phyloP scores from a whole-genome alignment of 352 stramenopile genomes.

The Phytophthora podocarpi region DNA sequence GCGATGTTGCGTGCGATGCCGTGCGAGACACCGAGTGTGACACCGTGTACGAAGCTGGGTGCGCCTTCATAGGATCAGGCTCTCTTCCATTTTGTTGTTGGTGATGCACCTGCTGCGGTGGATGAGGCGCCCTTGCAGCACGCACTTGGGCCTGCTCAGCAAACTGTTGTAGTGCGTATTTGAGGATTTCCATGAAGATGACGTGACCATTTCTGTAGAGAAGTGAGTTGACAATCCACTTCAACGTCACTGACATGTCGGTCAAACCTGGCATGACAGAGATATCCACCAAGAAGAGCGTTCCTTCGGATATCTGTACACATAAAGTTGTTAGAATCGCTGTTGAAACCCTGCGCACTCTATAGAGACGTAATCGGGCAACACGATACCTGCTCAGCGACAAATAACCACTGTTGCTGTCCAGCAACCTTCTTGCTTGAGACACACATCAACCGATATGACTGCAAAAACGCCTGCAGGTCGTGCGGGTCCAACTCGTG shows the following conservation, averaged over 20 bases:
- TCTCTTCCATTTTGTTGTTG: constrained; percentile 27
- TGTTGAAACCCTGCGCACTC: neutral
- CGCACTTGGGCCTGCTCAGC: constrained; percentile 41
- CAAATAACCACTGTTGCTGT: constrained; percentile 80
- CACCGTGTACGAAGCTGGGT: constrained; percentile 11
- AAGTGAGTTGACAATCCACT: constrained; percentile 90
- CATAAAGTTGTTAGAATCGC: constrained; percentile 10
- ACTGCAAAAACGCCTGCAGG: constrained; percentile 66
- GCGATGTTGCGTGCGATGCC: constrained; percentile 32
- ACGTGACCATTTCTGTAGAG: constrained; percentile 86
- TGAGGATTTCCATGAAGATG: constrained; percentile 83
- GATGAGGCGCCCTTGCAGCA: constrained; percentile 11
- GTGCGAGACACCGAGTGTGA: constrained; percentile 28
- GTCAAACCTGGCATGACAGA: constrained; percentile 75
- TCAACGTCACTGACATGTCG: constrained; percentile 85
- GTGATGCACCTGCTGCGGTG: constrained; percentile 19
- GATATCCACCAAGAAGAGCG: constrained; percentile 84
- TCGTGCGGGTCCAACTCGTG: constrained; percentile 59
- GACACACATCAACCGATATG: constrained; percentile 64
- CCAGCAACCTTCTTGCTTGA: constrained; percentile 80
- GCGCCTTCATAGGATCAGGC: constrained; percentile 23
- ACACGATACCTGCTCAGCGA: constrained; percentile 73
- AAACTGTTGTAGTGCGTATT: constrained; percentile 73
- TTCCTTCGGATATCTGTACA: constrained; percentile 68
- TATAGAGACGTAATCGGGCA: neutral